Base-by-base conservation (phyloP, 768 basidiomycete species). In the Baorangia bicolor region DNA sequence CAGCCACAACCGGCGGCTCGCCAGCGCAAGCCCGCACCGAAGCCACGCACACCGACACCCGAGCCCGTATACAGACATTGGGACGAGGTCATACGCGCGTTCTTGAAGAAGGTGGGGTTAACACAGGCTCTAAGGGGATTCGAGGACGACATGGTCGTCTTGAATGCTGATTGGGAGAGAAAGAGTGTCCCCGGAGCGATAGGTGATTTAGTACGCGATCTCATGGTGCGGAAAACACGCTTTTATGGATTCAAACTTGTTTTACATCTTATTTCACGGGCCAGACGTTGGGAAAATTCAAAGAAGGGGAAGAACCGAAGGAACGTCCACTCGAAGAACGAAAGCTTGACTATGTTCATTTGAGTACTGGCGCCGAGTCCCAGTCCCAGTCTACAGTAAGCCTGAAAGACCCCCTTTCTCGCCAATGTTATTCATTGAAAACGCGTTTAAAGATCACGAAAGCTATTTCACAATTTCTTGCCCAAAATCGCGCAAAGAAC, bases 401-500 rank as follows among this genome's bases (percentile, higher is more conserved):
- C 75, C 53, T 51, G 13, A 54, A 31, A 25, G n/a, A 11, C 12
- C 12, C 34, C n/a, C 28, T 35, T 31, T 13, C 11, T 49, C 21
- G 31, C 20, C 25, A 0, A 9, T 34, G 23, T 49, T 18, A 35
- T 39, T 41, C 31, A 49, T 60, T 41, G 42, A 44, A 66, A 49
- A 27, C 51, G 47, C 55, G 43, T 43, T 23, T 16, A 2, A 60
- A 88, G 91, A 75, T 85, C 31, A 91, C 80, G 55, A 87, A 82
- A 67, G 82, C 82, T 7, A 86, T 93, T 30, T 88, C 91, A 3
- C 68, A 74, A 41, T 87, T 92, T 53, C 79, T 93, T 1, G 87
- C 88, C 0, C 75, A 78, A 46, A 91, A 85, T 49, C 80, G 88
- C 7, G 83, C 85, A 2, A 82, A 84, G 41, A 91, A 89, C 60